These are phyloP conservation scores for Comarum palustre DNA, from an alignment of 306 rosid species.

Conservation along the genomic window DNA sequence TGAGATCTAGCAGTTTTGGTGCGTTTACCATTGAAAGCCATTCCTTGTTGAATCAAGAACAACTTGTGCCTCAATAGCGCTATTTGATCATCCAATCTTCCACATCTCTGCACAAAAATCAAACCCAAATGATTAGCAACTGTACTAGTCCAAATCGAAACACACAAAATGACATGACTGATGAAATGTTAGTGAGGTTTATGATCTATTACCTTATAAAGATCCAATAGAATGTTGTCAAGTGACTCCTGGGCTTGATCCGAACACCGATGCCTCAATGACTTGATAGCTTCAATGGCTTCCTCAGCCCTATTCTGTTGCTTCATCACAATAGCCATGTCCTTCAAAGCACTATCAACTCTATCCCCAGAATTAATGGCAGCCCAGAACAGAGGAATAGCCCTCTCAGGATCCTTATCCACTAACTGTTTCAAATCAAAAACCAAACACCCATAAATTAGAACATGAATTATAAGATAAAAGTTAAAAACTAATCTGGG, in stretches of 20 bases:
- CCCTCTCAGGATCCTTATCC: conserved; percentile 95
- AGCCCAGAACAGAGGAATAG: conserved; percentile 92
- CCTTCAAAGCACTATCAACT: conserved; percentile 94
- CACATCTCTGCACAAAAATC: conserved; percentile 65
- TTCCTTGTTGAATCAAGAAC: conserved; percentile 82
- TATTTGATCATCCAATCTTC: conserved; percentile 91
- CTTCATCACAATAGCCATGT: conserved; percentile 99
- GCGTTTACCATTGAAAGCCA: conserved; percentile 96
- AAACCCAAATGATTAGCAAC: neutral
- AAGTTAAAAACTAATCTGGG: neutral
- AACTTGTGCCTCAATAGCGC: conserved; percentile 72
- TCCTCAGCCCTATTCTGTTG: conserved; percentile 94
- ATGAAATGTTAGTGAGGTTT: neutral
- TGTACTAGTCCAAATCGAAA: neutral
- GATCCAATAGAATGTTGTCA: conserved; percentile 90
- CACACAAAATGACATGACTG: neutral
- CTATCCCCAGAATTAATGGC: conserved; percentile 96
- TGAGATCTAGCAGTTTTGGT: conserved; percentile 96
- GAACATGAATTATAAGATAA: neutral
- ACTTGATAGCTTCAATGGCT: conserved; percentile 94
- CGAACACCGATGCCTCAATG: conserved; percentile 74
- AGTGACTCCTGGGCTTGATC: conserved; percentile 98
- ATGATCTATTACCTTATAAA: conserved; percentile 59
- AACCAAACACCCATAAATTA: neutral
- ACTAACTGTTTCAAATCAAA: conserved; percentile 52